phyloP scores from a whole-genome alignment of 2,329 filamentous ascomycete species.

The Aspergillus ruber region DNA sequence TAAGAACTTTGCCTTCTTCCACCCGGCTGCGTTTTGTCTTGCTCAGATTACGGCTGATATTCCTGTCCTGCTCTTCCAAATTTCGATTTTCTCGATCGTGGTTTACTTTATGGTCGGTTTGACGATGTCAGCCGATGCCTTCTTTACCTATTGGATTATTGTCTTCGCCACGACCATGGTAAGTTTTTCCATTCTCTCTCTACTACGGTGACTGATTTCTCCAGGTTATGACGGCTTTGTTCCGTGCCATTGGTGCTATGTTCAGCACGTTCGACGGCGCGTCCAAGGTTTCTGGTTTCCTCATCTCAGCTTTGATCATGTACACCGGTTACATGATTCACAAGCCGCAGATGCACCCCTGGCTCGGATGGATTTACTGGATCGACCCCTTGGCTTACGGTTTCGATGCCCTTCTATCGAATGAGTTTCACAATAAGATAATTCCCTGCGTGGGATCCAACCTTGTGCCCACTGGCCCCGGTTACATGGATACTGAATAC shows the following conservation, averaged over 20 bases:
- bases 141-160: conserved; percentile 58
- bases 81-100: conserved; percentile 52
- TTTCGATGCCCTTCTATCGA: conserved; percentile 33
- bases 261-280: conserved; percentile 55
- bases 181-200: conserved; percentile 10
- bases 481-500: conserved; percentile 19
- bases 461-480: conserved; percentile 28
- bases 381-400: conserved; percentile 34
- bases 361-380: conserved; percentile 46
- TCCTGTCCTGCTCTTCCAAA: conserved; percentile 54
- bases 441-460: conserved; percentile 33
- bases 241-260: conserved; percentile 50
- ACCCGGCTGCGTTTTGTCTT: conserved; percentile 44
- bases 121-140: conserved; percentile 44
- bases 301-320: conserved; percentile 32
- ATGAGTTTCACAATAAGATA: conserved; percentile 29
- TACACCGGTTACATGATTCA: conserved; percentile 41
- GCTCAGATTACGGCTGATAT: conserved; percentile 45
- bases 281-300: conserved; percentile 46
- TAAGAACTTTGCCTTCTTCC: conserved; percentile 52
- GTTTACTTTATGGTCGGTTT: conserved; percentile 61
- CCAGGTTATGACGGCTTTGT: conserved; percentile 53
- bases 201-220: conserved; percentile 7
- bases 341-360: conserved; percentile 46
- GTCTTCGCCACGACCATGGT: conserved; percentile 49